A percentile compares a stretch with the other conserved stretches of the same genome.
These are phyloP conservation scores for Benincasa hispida DNA, from an alignment of 306 rosid genomes.

Conservation along the genomic window DNA sequence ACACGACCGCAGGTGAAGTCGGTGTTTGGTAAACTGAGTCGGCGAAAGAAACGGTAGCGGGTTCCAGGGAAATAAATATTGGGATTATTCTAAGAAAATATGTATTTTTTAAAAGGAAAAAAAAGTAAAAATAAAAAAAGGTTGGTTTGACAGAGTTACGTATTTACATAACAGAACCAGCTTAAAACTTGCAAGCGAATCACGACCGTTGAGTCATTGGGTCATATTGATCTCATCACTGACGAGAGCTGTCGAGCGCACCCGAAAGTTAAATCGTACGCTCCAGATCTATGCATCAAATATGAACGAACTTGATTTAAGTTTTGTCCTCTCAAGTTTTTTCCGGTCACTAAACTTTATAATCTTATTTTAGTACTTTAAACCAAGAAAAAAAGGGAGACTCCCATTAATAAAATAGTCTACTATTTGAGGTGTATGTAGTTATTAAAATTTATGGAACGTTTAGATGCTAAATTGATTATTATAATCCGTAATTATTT, in stretches of 20 bases:
- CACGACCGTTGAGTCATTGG: background rate
- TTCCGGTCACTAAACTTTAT: no score
- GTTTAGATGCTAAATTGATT: no score
- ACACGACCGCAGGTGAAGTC: background rate
- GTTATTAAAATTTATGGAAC: no score
- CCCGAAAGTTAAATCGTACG: background rate
- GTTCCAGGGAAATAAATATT: background rate
- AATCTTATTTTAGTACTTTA: no score
- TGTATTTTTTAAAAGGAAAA: background rate
- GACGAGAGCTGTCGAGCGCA: background rate
- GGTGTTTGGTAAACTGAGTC: background rate
- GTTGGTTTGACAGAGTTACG: background rate
- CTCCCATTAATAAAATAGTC: no score
- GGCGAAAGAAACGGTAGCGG: background rate
- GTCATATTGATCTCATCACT: background rate
- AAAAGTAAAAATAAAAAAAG: no score
- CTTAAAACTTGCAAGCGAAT: background rate
- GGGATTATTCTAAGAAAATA: background rate
- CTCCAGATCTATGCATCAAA: background rate
- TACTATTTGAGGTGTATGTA: no score
- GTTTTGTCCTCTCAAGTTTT: conserved; percentile 15
- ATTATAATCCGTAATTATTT: no score
- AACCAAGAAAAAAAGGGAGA: no score
- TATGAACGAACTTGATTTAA: background rate
- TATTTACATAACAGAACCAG: background rate